Conservation (phyloP, 2,329 filamentous ascomycete species). For the Decorospora gaudefroyi region DNA sequence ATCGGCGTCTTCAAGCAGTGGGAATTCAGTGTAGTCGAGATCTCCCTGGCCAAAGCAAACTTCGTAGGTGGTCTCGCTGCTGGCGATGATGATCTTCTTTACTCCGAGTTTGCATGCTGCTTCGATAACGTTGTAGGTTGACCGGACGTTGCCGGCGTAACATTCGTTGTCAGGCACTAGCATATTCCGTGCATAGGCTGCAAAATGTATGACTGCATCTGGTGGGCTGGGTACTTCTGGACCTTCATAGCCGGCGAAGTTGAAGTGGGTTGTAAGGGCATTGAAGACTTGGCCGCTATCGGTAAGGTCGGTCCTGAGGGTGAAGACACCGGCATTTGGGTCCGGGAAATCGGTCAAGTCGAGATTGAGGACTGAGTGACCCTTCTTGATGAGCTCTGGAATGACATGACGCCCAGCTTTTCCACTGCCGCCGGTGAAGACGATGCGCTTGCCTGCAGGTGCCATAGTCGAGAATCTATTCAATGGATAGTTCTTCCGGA, state of each 20-base stretch:
- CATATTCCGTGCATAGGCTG: slow-evolving; percentile 62
- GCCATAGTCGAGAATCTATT: slow-evolving; percentile 21
- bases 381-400: slow-evolving; percentile 55
- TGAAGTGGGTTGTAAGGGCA: slow-evolving; percentile 60
- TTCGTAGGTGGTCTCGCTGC: slow-evolving; percentile 64
- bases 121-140: slow-evolving; percentile 67
- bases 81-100: slow-evolving; percentile 65
- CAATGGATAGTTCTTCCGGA: not conserved
- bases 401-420: slow-evolving; percentile 61
- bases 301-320: slow-evolving; percentile 61
- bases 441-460: slow-evolving; percentile 48
- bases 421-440: slow-evolving; percentile 56
- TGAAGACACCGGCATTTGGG: slow-evolving; percentile 54
- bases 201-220: slow-evolving; percentile 67
- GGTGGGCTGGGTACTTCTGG: slow-evolving; percentile 53
- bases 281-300: slow-evolving; percentile 62
- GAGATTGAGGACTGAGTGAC: slow-evolving; percentile 61
- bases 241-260: slow-evolving; percentile 56
- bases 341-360: slow-evolving; percentile 56
- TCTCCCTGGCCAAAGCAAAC: slow-evolving; percentile 65
- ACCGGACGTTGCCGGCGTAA: slow-evolving; percentile 60
- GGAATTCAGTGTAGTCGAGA: slow-evolving; percentile 61
- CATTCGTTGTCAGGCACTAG: slow-evolving; percentile 65
- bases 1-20: slow-evolving; percentile 63
- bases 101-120: slow-evolving; percentile 65